Base-by-base conservation (phyloP, 176 grass and related monocot species). In the Eleusine coracana region DNA sequence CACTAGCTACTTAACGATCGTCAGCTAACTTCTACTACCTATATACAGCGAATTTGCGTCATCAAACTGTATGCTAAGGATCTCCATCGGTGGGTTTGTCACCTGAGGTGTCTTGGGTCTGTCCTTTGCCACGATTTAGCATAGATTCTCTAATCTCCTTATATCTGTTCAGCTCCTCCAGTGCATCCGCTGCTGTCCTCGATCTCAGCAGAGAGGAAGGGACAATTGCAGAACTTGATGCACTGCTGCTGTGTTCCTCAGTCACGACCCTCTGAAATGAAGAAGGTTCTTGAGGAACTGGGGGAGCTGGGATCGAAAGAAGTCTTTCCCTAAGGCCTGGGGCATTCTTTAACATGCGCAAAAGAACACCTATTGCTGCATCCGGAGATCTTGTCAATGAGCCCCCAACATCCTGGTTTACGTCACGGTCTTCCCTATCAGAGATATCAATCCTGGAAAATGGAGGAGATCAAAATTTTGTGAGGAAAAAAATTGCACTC, bases 141-240 rank as follows among this genome's bases (percentile, higher is more conserved):
- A 98, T 88, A 1, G 66, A 82, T 70, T 91, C 82, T 88, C 38
- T 89, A 25, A 91, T 73, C 42, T 87, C 81, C 46, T 74, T 84
- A 88, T 91, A 95, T 64, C 18, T 83, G 44, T 85, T 91, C 74
- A 98, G 88, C 77, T 95, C 95, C 81, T 94, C 78, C 72, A 92
- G 87, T 6, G 81, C 92, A 10, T 98, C 84, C 0, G 84, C 81
- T 70, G 82, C 81, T 1, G 95, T 93, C 74, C 75, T 92, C 17
- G 90, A 83, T 40, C 66, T 78, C 55, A 83, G 70, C n/a, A 60
- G 48, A 21, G 42, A 10, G 6, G 83, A 50, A 68, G 82, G 55
- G 23, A 15, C 56, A 25, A 18, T 31, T 55, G 74, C 55, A 68
- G 88, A 88, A 69, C 83, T 85, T 44, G 78, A 92, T 68, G 70